These are phyloP conservation scores for Jaapia argillacea DNA, from an alignment of 768 basidiomycete species.

Conservation along the genomic window DNA sequence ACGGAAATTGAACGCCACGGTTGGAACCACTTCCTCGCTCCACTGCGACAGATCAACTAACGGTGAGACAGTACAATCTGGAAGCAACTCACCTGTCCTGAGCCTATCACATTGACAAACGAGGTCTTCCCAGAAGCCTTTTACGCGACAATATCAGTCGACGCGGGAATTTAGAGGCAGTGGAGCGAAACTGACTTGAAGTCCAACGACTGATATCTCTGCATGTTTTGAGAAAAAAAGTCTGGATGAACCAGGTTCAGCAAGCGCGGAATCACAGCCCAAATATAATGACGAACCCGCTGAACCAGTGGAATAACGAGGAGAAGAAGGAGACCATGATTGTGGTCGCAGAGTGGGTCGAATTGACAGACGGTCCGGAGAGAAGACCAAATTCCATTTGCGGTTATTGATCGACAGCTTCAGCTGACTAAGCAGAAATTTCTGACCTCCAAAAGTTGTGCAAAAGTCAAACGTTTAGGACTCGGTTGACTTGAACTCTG, in stretches of 20 bases:
- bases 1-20: conserved; percentile 87
- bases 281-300: conserved; percentile 24
- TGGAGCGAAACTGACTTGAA: conserved; percentile 45
- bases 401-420: no score
- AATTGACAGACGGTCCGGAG: no score
- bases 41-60: conserved; percentile 40
- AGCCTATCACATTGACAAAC: conserved; percentile 85
- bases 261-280: neutral
- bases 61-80: conserved; percentile 4
- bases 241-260: conserved; percentile 22
- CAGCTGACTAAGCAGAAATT: no score
- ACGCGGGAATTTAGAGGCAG: conserved; percentile 1
- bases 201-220: conserved; percentile 85
- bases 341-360: no score
- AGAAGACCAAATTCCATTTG: no score
- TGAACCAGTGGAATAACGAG: conserved; percentile 48
- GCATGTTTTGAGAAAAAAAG: conserved; percentile 83
- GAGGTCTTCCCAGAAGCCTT: conserved; percentile 94
- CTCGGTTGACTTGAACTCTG: no score
- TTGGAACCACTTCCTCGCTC: conserved; percentile 95
- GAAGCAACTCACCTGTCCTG: conserved; percentile 51
- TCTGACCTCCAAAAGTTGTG: no score
- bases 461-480: no score
- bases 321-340: conserved; percentile 28
- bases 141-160: neutral